phyloP scores from a whole-genome alignment of 2,329 filamentous ascomycete species.

The Pseudogymnoascus sp. region DNA sequence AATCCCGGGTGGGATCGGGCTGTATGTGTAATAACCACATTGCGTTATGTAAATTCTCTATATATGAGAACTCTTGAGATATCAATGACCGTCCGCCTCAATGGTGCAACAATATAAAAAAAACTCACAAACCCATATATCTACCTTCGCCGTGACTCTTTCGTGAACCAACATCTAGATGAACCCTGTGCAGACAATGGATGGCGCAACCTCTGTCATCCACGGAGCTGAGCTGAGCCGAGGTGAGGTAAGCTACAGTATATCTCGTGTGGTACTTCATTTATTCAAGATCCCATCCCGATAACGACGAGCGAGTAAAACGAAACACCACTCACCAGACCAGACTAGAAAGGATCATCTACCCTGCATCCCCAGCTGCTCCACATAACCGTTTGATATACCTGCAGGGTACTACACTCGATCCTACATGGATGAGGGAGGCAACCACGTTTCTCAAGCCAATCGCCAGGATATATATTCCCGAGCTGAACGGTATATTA shows the following conservation, averaged over 20 bases:
- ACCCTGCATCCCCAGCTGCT: neutral
- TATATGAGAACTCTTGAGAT: neutral
- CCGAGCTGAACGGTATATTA: neutral
- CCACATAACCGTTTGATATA: neutral
- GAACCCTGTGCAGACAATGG: neutral
- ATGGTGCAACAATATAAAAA: slow-evolving; percentile 1
- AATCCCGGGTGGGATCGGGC: neutral
- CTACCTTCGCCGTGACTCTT: neutral
- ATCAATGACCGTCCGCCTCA: neutral
- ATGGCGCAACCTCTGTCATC: neutral
- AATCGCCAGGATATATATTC: neutral
- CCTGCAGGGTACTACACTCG: neutral
- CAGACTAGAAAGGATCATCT: neutral
- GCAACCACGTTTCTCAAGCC: neutral
- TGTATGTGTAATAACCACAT: slow-evolving; percentile 7
- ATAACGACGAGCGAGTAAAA: neutral
- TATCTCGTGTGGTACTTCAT: neutral
- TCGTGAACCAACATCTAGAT: neutral
- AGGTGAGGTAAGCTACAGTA: neutral
- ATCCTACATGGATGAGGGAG: neutral
- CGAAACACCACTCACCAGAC: neutral
- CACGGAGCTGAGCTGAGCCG: neutral
- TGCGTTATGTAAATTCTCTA: slow-evolving; percentile 1
- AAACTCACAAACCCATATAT: neutral
- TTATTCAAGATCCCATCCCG: neutral